Evolutionary conservation across 768 basidiomycete species (phyloP).

Genomic region (Gymnopilus junonius): DNA sequence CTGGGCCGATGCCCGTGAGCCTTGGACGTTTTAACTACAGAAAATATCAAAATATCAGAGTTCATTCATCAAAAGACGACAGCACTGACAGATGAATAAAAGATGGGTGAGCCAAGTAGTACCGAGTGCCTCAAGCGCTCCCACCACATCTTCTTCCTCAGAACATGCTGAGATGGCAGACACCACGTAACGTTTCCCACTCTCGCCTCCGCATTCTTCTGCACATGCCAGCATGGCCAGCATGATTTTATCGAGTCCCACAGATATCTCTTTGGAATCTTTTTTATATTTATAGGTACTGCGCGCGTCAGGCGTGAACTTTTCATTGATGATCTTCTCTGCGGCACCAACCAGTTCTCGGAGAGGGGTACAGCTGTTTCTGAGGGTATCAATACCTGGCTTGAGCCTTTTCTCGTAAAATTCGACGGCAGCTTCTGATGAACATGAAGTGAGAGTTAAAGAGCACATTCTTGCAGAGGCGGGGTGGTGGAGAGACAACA

Average conservation of each 20-base stretch:
- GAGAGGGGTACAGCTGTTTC: not conserved
- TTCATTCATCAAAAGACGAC: not conserved
- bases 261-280: slow-evolving; percentile 3
- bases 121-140: slow-evolving; percentile 14
- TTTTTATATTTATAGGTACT: slow-evolving; percentile 8
- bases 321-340: slow-evolving; percentile 11
- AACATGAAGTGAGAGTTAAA: not conserved
- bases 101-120: slow-evolving; percentile 17
- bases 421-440: not conserved
- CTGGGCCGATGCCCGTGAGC: not conserved
- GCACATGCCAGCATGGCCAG: slow-evolving; percentile 16
- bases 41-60: not conserved
- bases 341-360: slow-evolving; percentile 12
- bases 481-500: no score
- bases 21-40: slow-evolving; percentile 16
- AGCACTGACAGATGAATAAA: slow-evolving; percentile 18
- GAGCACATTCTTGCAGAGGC: no score
- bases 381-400: not conserved
- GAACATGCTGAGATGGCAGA: slow-evolving; percentile 16
- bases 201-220: slow-evolving; percentile 20
- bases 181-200: slow-evolving; percentile 23
- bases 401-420: not conserved
- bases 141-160: slow-evolving; percentile 15
- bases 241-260: slow-evolving; percentile 16
- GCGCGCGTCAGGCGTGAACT: slow-evolving; percentile 10